Evolutionary conservation across 345 rosid species (phyloP).

Genomic region (Erysimum cheiranthoides): DNA sequence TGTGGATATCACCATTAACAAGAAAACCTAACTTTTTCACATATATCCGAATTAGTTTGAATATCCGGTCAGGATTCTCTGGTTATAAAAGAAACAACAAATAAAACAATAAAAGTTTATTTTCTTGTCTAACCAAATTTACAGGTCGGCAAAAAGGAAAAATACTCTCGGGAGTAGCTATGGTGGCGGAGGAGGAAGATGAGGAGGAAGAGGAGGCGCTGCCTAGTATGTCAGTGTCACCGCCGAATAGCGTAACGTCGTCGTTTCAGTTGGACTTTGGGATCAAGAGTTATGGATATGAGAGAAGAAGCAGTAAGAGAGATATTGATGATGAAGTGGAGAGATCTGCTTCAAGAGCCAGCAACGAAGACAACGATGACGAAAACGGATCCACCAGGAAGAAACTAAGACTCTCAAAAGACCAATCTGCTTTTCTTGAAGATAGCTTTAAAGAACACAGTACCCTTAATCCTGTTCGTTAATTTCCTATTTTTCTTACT

Average conservation of each 20-base stretch:
- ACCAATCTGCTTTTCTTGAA: conserved; percentile 95
- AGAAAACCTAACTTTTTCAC: neutral
- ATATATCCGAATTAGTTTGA: neutral
- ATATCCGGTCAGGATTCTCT: neutral
- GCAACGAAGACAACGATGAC: conserved; percentile 68
- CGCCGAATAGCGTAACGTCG: conserved; percentile 83
- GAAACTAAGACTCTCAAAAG: conserved; percentile 90
- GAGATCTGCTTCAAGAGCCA: conserved; percentile 72
- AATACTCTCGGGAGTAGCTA: conserved; percentile 57
- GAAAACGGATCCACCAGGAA: conserved; percentile 89
- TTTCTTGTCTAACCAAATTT: conserved; percentile 43
- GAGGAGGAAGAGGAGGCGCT: conserved; percentile 59
- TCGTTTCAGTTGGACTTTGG: conserved; percentile 89
- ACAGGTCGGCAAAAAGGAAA: conserved; percentile 48
- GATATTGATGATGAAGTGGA: conserved; percentile 53
- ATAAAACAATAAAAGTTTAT: conserved; percentile 8
- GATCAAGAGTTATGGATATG: conserved; percentile 49
- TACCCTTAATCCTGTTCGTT: conserved; percentile 85
- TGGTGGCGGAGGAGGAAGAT: conserved; percentile 39
- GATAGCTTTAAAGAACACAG: conserved; percentile 90
- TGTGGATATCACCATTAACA: neutral
- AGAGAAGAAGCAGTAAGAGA: conserved; percentile 59
- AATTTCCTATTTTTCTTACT: neutral
- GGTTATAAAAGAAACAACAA: neutral
- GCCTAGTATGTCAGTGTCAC: conserved; percentile 64